Percentiles rank a stretch among this genome's conserved stretches.
Conservation (phyloP, 495 filamentous ascomycete species). For the Penicillium maclennaniae region DNA sequence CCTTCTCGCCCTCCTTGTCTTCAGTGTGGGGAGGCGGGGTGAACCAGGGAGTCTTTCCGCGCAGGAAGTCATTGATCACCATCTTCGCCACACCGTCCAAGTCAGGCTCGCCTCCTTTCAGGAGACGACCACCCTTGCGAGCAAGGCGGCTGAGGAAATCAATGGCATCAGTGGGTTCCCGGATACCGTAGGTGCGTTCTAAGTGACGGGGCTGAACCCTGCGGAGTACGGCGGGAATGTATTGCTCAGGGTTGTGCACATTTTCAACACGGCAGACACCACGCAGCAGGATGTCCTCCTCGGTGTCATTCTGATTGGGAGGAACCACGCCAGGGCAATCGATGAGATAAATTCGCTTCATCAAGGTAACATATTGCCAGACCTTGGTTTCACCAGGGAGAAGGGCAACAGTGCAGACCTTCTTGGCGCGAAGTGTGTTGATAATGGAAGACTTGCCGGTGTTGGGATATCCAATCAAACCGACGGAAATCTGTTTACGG, state of each 20-base stretch:
- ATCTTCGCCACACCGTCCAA: slow-evolving; percentile 92
- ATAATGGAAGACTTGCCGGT: slow-evolving; percentile 91
- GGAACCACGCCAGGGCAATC: slow-evolving; percentile 97
- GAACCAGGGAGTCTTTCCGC: slow-evolving; percentile 95
- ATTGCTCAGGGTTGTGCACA: slow-evolving; percentile 91
- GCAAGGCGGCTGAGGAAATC: slow-evolving; percentile 86
- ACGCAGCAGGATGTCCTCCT: slow-evolving; percentile 84
- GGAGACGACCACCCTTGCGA: slow-evolving; percentile 77
- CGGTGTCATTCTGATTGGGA: slow-evolving; percentile 73
- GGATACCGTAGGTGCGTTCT: slow-evolving; percentile 87
- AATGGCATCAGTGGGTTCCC: slow-evolving; percentile 59
- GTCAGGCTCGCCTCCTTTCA: slow-evolving; percentile 89
- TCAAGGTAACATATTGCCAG: slow-evolving; percentile 96
- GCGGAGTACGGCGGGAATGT: slow-evolving; percentile 76
- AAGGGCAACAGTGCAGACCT: slow-evolving; percentile 90
- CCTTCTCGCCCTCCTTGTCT: slow-evolving; percentile 45
- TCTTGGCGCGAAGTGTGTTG: slow-evolving; percentile 87
- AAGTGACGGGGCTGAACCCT: slow-evolving; percentile 82
- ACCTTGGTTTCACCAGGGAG: slow-evolving; percentile 92
- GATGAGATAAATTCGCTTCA: slow-evolving; percentile 95
- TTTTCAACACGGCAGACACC: slow-evolving; percentile 94
- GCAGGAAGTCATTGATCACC: slow-evolving; percentile 90
- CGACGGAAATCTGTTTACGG: slow-evolving; percentile 87
- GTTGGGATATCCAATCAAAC: slow-evolving; percentile 84
- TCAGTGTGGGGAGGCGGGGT: slow-evolving; percentile 67